phyloP scores from a whole-genome alignment of 192 early-diverging fungal species.

The Rhizophagus sp. region DNA sequence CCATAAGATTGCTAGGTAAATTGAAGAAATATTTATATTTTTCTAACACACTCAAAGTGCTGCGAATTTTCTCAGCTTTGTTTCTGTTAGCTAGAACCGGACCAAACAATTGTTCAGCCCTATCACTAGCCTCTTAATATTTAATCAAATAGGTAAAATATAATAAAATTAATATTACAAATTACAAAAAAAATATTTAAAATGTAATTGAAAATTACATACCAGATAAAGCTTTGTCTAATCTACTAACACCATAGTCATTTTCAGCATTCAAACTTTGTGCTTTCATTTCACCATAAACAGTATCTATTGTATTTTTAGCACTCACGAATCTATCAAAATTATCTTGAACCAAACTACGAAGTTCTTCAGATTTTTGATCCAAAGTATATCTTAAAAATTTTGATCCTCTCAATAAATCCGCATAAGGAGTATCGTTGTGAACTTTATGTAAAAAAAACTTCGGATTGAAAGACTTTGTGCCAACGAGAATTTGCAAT shows the following conservation, averaged over 20 bases:
- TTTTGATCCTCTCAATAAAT: conserved; percentile 77
- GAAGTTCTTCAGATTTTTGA: conserved; percentile 83
- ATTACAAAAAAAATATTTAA: neutral
- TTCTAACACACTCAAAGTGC: conserved; percentile 88
- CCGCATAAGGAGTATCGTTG: conserved; percentile 79
- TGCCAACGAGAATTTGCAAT: conserved; percentile 49
- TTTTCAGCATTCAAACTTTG: conserved; percentile 78
- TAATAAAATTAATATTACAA: neutral
- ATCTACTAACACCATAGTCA: conserved; percentile 79
- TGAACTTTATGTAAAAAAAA: conserved; percentile 84
- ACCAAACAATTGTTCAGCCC: conserved; percentile 81
- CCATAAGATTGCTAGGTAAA: conserved; percentile 84
- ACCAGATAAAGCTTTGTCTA: conserved; percentile 70
- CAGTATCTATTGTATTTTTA: conserved; percentile 88
- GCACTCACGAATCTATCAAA: conserved; percentile 97
- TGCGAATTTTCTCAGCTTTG: conserved; percentile 88
- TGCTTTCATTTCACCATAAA: conserved; percentile 90
- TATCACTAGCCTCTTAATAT: conserved; percentile 53
- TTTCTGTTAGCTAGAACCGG: conserved; percentile 83
- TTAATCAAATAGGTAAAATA: neutral
- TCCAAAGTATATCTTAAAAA: conserved; percentile 71
- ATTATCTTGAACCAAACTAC: conserved; percentile 89
- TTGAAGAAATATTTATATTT: conserved; percentile 97
- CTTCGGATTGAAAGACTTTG: conserved; percentile 60
- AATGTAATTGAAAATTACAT: conserved; percentile 16